Base-by-base conservation (phyloP, 495 filamentous ascomycete species). In the Penicillium malachiteum region DNA sequence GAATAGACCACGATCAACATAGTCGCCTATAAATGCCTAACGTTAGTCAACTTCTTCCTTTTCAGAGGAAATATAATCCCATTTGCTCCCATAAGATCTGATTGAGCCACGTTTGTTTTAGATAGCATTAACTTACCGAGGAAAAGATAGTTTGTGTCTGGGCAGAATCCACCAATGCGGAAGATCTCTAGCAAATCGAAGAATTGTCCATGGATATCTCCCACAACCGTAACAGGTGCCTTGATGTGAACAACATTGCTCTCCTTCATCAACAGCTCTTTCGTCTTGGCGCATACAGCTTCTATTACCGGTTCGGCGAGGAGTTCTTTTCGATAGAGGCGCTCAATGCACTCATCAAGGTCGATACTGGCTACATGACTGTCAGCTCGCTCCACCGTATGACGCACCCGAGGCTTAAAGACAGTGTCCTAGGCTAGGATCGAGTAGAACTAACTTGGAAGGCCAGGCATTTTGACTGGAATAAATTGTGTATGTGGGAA, bases 101-200 rank as follows among this genome's bases (percentile, higher is more conserved):
- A 26, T 26, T 26, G 21, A 26, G 21, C 21, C 21, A 26, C 4
- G 21, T 26, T 26, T 26, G 21, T 26, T 26, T 4, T 26, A n/a
- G n/a, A 26, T 26, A 26, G 21, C 4, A 26, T 26, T 4, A 12
- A 57, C 85, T 65, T 66, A 94, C 94, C 94, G 14, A 97, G 85
- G 64, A 98, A 98, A 1, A 98, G 80, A 69, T 98, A 98, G 65
- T 98, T 98, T 10, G 94, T 98, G 66, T 98, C 90, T 5, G 94
- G 94, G 72, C 91, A 96, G 66, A 85, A 95, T 10, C 94, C 94
- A 21, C 94, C 95, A 63, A 98, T 98, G 70, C 90, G 93, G 72
- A 98, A 98, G 57, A 98, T 98, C 80, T 98, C 94, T 43, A 97
- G 90, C 81, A 98, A 83, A 65, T 98, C 94, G 66, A 91, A 97